Evolutionary conservation across 768 basidiomycete genomes (phyloP).

Genomic region (Lanmaoa pseudosensibilis): DNA sequence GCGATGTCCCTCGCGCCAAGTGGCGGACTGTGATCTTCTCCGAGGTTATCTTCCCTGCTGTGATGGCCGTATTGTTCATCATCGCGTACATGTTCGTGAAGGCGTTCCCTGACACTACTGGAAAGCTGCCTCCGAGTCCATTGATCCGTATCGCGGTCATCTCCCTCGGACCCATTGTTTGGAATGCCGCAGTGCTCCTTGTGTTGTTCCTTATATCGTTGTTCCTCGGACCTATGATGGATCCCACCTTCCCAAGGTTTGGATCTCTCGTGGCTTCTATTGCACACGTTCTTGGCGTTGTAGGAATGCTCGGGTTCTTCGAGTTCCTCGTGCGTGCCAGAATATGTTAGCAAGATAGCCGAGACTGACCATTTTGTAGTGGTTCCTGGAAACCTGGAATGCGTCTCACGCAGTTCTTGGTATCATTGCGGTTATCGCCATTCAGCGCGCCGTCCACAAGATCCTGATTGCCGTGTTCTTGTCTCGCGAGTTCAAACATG

Average conservation of each 20-base stretch:
- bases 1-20: constrained; percentile 89
- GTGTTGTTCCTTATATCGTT: constrained; percentile 88
- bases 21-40: constrained; percentile 90
- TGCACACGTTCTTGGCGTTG: constrained; percentile 76
- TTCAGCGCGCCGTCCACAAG: constrained; percentile 93
- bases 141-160: constrained; percentile 93
- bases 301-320: constrained; percentile 93
- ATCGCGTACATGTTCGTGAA: constrained; percentile 93
- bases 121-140: constrained; percentile 71
- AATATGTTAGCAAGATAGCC: not conserved
- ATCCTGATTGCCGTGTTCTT: constrained; percentile 91
- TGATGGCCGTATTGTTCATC: constrained; percentile 83
- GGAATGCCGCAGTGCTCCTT: constrained; percentile 87
- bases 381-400: constrained; percentile 94
- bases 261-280: constrained; percentile 91
- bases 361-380: constrained; percentile 47
- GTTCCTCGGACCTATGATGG: constrained; percentile 90
- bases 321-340: constrained; percentile 79
- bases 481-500: constrained; percentile 98
- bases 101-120: constrained; percentile 68
- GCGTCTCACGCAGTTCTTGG: constrained; percentile 92
- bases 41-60: constrained; percentile 82
- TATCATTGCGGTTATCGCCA: constrained; percentile 84
- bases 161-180: constrained; percentile 91
- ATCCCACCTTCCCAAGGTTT: constrained; percentile 81